A percentile compares a stretch with the other conserved stretches of the same genome.
These are phyloP conservation scores for Massarina eburnea DNA, from an alignment of 2,329 filamentous ascomycete species.

Conservation along the genomic window DNA sequence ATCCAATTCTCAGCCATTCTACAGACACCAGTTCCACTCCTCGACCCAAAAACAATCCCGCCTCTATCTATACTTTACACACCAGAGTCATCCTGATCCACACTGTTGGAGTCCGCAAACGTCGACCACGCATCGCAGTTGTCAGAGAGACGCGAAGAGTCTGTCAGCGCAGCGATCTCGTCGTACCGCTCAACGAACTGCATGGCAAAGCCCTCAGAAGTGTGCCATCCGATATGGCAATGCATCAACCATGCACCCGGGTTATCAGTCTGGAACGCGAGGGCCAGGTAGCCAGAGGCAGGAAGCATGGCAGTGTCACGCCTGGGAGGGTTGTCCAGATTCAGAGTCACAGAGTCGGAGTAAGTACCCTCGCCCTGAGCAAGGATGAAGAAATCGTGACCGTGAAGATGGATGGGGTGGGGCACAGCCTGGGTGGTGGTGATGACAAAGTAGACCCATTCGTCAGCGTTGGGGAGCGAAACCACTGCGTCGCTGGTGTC, in stretches of 20 bases:
- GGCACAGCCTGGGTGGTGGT: slow-evolving; percentile 39
- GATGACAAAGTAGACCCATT: slow-evolving; percentile 47
- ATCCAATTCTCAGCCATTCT: no score
- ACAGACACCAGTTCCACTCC: no score
- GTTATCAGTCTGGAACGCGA: slow-evolving; percentile 41
- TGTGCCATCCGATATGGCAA: slow-evolving; percentile 44
- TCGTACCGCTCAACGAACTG: slow-evolving; percentile 35
- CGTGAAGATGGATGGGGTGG: slow-evolving; percentile 35
- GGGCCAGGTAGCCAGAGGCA: slow-evolving; percentile 31
- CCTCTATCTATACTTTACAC: slow-evolving; percentile 10
- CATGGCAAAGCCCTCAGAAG: slow-evolving; percentile 35
- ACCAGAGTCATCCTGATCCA: slow-evolving; percentile 33
- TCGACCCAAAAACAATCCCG: no score
- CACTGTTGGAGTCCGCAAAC: slow-evolving; percentile 7
- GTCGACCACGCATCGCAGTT: slow-evolving; percentile 18
- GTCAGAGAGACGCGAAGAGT: slow-evolving; percentile 8
- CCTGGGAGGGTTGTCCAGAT: slow-evolving; percentile 33
- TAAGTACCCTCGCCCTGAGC: slow-evolving; percentile 31
- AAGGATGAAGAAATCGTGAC: slow-evolving; percentile 38
- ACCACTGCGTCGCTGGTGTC: slow-evolving; percentile 32
- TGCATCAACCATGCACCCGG: slow-evolving; percentile 43
- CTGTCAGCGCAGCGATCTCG: slow-evolving; percentile 25
- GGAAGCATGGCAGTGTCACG: slow-evolving; percentile 38
- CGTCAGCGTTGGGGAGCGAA: slow-evolving; percentile 22
- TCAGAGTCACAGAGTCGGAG: slow-evolving; percentile 14